Percentiles rank a stretch among this genome's conserved stretches.
Conservation (phyloP, 768 basidiomycete species). For the Leccinellum rugosiceps region DNA sequence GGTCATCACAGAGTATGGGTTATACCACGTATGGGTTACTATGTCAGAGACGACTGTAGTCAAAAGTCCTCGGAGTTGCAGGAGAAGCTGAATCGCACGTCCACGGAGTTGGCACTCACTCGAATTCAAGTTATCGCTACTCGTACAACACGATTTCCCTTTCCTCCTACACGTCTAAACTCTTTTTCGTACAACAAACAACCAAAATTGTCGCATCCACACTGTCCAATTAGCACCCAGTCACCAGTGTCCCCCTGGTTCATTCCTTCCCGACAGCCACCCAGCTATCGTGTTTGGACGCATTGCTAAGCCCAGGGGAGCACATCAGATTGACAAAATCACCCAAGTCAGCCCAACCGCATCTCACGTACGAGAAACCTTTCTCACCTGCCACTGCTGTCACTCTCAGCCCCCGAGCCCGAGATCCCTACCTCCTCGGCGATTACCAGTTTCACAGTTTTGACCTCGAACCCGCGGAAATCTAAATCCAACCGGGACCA, state of each 20-base stretch:
- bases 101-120: too few relatives aligned
- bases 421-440: conserved; percentile 6
- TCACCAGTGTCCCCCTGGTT: background rate
- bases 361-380: background rate
- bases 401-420: background rate
- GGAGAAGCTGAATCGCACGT: too few relatives aligned
- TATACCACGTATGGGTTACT: too few relatives aligned
- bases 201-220: background rate
- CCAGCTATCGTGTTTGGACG: conserved; percentile 32
- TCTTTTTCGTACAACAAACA: conserved; percentile 4
- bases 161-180: background rate
- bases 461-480: conserved; percentile 88
- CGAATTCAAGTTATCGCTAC: too few relatives aligned
- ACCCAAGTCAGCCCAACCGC: background rate
- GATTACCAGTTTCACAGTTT: conserved; percentile 73
- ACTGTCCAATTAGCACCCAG: background rate
- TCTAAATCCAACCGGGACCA: conserved; percentile 44
- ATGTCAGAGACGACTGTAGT: too few relatives aligned
- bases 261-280: conserved; percentile 31
- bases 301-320: background rate
- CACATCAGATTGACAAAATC: background rate
- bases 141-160: background rate
- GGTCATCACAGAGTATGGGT: too few relatives aligned
- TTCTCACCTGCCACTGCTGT: conserved; percentile 9
- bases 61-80: too few relatives aligned